These are phyloP conservation scores for Phialophora chinensis DNA, from an alignment of 2,329 filamentous ascomycete genomes.

Conservation along the genomic window DNA sequence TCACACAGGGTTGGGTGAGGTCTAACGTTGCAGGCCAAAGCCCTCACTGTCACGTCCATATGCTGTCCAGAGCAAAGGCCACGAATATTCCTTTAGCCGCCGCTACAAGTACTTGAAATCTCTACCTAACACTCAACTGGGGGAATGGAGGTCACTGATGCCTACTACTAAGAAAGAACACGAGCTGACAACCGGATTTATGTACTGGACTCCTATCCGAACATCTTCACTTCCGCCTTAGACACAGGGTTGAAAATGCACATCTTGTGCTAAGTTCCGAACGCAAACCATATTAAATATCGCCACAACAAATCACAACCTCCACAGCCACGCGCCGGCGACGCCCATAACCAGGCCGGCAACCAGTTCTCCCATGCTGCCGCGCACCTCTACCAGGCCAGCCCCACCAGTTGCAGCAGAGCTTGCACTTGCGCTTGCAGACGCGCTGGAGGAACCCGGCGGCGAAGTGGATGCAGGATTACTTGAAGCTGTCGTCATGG, in stretches of 20 bases:
- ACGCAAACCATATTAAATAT: neutral
- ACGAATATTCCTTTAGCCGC: too few species aligned
- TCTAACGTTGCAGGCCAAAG: neutral
- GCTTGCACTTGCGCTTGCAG: slow-evolving; percentile 3
- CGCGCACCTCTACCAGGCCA: slow-evolving; percentile 12
- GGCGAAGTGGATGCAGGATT: neutral
- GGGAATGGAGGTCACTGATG: too few species aligned
- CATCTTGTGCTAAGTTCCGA: too few species aligned
- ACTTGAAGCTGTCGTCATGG: neutral
- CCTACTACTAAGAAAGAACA: too few species aligned
- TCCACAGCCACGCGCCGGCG: slow-evolving; percentile 16
- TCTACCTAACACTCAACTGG: too few species aligned
- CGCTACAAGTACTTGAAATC: too few species aligned
- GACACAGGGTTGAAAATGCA: too few species aligned
- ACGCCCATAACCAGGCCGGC: slow-evolving; percentile 18
- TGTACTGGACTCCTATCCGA: too few species aligned
- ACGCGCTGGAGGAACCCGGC: slow-evolving; percentile 8
- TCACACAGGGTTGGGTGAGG: slow-evolving; percentile 2
- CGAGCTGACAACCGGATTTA: too few species aligned
- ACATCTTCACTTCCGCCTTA: too few species aligned
- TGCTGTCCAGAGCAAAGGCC: too few species aligned
- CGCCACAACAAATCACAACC: slow-evolving; percentile 4
- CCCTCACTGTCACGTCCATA: neutral
- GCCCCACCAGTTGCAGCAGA: slow-evolving; percentile 10
- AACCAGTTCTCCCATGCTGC: slow-evolving; percentile 17